These are phyloP conservation scores for Backusella macrospora DNA, from an alignment of 192 early-diverging fungal genomes.

Conservation along the genomic window DNA sequence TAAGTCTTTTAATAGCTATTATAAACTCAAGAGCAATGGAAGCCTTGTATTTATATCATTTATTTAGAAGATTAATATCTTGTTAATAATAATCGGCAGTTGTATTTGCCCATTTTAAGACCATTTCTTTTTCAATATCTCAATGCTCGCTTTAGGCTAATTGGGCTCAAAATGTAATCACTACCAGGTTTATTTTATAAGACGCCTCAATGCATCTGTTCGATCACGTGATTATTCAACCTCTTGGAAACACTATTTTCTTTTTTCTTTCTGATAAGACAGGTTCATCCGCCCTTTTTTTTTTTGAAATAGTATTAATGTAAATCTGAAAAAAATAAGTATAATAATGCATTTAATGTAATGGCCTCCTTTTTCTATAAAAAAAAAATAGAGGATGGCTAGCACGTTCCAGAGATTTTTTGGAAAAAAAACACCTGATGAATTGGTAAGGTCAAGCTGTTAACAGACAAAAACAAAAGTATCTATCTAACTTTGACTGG, in stretches of 20 bases:
- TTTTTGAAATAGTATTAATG: neutral
- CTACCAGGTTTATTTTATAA: neutral
- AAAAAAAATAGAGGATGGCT: conserved; percentile 9
- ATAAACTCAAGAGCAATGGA: too few relatives aligned
- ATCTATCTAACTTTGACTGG: neutral
- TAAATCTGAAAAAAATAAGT: conserved; percentile 1
- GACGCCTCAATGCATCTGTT: neutral
- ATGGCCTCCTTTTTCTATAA: neutral
- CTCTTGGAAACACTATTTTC: neutral
- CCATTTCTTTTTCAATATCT: too few relatives aligned
- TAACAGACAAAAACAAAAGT: neutral
- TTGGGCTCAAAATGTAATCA: neutral
- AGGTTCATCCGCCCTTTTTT: neutral
- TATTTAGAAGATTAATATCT: too few relatives aligned
- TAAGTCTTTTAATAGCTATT: too few relatives aligned
- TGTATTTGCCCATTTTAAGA: too few relatives aligned
- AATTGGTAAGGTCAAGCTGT: conserved; percentile 45
- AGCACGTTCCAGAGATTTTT: conserved; percentile 54
- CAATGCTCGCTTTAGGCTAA: too few relatives aligned
- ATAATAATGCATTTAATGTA: neutral
- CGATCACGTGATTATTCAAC: neutral
- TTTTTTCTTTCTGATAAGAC: neutral
- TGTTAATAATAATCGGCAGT: too few relatives aligned
- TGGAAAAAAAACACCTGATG: conserved; percentile 63
- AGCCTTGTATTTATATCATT: too few relatives aligned